Base-by-base conservation (phyloP, 345 rosid species). In the Eucalyptus shirleyi region DNA sequence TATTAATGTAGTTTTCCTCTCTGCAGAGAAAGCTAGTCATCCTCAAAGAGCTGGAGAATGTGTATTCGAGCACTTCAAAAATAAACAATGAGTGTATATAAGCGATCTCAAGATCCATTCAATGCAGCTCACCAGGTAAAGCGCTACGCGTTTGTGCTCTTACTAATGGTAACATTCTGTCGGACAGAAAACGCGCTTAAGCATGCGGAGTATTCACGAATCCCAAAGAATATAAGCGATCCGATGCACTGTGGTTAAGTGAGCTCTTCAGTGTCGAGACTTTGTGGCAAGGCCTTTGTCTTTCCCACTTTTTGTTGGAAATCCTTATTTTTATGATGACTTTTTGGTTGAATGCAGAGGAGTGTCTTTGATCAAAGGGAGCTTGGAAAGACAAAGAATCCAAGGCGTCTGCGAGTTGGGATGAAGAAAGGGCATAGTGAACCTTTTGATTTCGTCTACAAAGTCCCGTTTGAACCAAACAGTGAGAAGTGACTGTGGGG, bases 361-460 rank as follows among this genome's bases (percentile, higher is more conserved):
- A 49, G 89, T 28, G 90, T 59, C 53, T 86, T 42, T 47, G 60
- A 89, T 37, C 72, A 89, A 59, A 55, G 86, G 47, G 89, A 49
- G 77, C 85, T 88, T 42, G 47, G 83, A 90, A 90, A 86, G 90
- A 89, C 89, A 90, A 90, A 92, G 94, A 91, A 97, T 96, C 96
- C 95, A 92, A 93, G 95, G 94, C 87, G 77, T 47, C 44, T 34
- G 86, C 51, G 67, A 72, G 50, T 88, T 44, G 89, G 89, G 87
- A 77, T 21, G 45, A 77, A 77, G 83, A 77, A 77, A 77, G 28
- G 83, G 45, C 42, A 77, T 77, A 77, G 83, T 77, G 83, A 77
- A 77, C 45, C 47, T 85, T 85, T 45, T 28, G 87, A 40, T 90
- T 89, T 92, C 92, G 91, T 77, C 42, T 21, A 37, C 83, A 77